Evolutionary conservation across 768 basidiomycete genomes (phyloP).

Genomic region (Hirschioporus abietinus): DNA sequence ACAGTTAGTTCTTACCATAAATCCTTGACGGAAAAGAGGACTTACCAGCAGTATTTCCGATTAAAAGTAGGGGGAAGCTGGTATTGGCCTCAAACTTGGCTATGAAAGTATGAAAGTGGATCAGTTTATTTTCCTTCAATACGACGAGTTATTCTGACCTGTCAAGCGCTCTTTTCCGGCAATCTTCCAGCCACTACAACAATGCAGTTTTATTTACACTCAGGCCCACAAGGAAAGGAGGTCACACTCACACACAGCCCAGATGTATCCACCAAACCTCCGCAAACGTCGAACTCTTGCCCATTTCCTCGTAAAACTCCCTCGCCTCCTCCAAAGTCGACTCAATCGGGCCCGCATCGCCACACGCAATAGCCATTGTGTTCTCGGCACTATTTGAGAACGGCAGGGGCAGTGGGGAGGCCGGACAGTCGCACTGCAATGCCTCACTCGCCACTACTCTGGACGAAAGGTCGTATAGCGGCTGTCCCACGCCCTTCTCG

Average conservation of each 20-base stretch:
- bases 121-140: too few relatives aligned
- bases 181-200: slow-evolving; percentile 14
- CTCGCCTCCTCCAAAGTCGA: slow-evolving; percentile 8
- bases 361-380: slow-evolving; percentile 10
- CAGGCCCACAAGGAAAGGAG: neutral
- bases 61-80: slow-evolving; percentile 2
- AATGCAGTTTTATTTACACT: neutral
- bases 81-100: slow-evolving; percentile 15
- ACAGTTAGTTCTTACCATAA: neutral
- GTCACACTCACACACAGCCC: neutral
- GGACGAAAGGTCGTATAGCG: slow-evolving; percentile 1
- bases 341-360: slow-evolving; percentile 12
- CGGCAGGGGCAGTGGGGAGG: neutral
- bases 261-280: slow-evolving; percentile 1
- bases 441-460: neutral
- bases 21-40: neutral
- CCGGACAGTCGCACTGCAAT: slow-evolving; percentile 1
- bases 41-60: slow-evolving; percentile 2
- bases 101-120: neutral
- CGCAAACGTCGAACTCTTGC: slow-evolving; percentile 13
- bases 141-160: slow-evolving; percentile 1
- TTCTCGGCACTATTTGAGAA: neutral
- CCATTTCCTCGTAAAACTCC: slow-evolving; percentile 6
- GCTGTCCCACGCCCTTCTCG: slow-evolving; percentile 4
- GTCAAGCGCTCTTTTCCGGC: slow-evolving; percentile 9